Evolutionary conservation across 106 monocot species (phyloP), one percentile per base, ranked within the genome.

Genomic region (Posidonia australis): DNA sequence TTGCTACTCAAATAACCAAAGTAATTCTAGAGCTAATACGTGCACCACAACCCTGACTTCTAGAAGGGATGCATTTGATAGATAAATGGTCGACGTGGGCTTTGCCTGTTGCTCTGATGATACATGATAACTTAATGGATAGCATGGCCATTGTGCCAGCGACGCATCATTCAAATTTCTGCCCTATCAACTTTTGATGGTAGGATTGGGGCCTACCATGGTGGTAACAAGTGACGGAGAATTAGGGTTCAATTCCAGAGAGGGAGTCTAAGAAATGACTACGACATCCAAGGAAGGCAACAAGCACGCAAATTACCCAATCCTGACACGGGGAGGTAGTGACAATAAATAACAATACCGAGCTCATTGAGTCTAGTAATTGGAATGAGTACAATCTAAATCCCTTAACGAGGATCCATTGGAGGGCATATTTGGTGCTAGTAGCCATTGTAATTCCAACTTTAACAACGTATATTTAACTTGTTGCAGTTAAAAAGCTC

Each of bases 171-270:
- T 66, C 47, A 49, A 51, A 66, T 49, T 49, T 66, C 49, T 66
- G 24, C 66, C 66, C 47, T 66, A 66, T 66, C 66, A 66, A 66
- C 47, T 66, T 49, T 49, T 18, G 64, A 65, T 57, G 36, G 48
- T 73, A 44, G 63, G 64, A 65, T 73, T 62, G 18, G 6, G 44
- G 70, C 65, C 64, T 65, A 66, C 68, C 61, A 46, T 68, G 76
- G 69, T 64, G 22, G 49, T 77, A 27, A 67, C 25, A 52, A 60
- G 65, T 77, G 58, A 72, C 27, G 45, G 71, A 67, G 77, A 77
- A 77, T 77, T 67, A 71, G 65, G 77, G 66, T 71, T 71, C 49
- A 51, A 74, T 77, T 71, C 57, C 24, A 4, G 71, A 67, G 77
- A 77, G 77, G 54, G 67, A 68, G 67, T 26, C 67, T 54, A 17